These are phyloP conservation scores for Mycena filopes DNA, from an alignment of 768 basidiomycete genomes.

Conservation along the genomic window DNA sequence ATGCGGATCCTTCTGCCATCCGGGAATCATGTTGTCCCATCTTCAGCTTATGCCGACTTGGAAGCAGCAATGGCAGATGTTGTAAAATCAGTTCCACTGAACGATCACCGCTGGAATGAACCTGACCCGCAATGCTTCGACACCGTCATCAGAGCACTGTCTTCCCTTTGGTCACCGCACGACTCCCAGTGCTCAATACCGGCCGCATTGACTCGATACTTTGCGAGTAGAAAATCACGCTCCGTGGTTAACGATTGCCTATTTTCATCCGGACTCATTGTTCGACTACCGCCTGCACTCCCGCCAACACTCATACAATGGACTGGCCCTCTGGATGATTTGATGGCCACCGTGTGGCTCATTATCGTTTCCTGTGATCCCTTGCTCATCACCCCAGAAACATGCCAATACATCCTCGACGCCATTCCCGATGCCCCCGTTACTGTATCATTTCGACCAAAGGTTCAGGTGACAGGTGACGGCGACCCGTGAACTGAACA, in stretches of 20 bases:
- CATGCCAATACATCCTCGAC: neutral
- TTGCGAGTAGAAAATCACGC: neutral
- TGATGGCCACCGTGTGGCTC: too few species aligned
- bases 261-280: neutral
- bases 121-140: neutral
- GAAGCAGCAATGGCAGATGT: neutral
- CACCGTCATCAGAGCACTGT: neutral
- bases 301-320: too few species aligned
- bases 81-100: neutral
- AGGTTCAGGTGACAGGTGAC: too few species aligned
- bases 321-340: too few species aligned
- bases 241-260: neutral
- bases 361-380: too few species aligned
- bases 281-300: neutral
- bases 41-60: neutral
- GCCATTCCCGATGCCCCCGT: neutral
- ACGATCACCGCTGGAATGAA: neutral
- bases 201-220: neutral
- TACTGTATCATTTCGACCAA: too few species aligned
- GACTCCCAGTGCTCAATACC: neutral
- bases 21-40: neutral
- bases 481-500: too few species aligned
- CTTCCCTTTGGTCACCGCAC: neutral
- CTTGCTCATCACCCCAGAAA: too few species aligned
- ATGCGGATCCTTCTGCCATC: neutral